phyloP scores from a whole-genome alignment of 2,329 filamentous ascomycete species.

The Daldinia sp. region DNA sequence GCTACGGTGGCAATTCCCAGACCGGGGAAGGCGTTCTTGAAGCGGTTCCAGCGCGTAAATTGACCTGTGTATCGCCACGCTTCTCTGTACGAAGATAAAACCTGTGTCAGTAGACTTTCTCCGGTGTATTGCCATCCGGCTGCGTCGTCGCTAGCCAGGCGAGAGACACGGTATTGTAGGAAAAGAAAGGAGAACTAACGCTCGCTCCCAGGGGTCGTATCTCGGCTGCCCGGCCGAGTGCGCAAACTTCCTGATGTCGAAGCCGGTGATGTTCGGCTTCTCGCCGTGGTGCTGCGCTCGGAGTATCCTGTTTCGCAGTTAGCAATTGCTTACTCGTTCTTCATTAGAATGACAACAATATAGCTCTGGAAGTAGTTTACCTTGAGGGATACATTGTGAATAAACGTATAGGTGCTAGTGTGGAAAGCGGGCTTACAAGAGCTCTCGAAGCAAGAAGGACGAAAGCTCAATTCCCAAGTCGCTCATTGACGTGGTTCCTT shows the following conservation, averaged over 20 bases:
- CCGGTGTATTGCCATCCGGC: not conserved
- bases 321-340: conserved; percentile 7
- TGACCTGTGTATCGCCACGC: conserved; percentile 91
- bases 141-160: not conserved
- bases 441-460: conserved; percentile 1
- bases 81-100: conserved; percentile 68
- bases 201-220: conserved; percentile 73
- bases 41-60: conserved; percentile 89
- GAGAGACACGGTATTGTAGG: not conserved
- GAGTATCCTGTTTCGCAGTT: conserved; percentile 54
- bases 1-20: conserved; percentile 92
- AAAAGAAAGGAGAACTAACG: conserved; percentile 55
- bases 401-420: conserved; percentile 3
- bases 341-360: not conserved
- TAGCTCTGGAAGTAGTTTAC: conserved; percentile 32
- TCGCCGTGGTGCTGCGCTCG: conserved; percentile 58
- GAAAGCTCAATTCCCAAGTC: conserved; percentile 8
- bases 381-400: conserved; percentile 49
- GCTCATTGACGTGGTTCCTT: not conserved
- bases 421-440: conserved; percentile 4
- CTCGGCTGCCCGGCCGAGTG: conserved; percentile 69
- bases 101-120: conserved; percentile 12
- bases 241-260: conserved; percentile 84
- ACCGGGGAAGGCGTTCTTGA: conserved; percentile 86
- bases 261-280: conserved; percentile 86